Evolutionary conservation across 805 yeast genomes (phyloP).

Genomic region (Candida lessepsii): DNA sequence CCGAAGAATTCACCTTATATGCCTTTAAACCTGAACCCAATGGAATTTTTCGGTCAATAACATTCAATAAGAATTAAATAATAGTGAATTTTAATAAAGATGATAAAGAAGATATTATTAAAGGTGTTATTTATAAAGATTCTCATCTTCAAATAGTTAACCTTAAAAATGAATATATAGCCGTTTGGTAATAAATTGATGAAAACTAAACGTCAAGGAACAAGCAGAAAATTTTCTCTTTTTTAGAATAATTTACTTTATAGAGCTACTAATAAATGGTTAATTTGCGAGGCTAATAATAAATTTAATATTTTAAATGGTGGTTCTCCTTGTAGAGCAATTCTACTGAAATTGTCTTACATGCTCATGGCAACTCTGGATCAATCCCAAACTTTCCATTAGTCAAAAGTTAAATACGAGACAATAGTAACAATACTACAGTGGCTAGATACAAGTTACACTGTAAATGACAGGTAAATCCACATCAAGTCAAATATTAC

Average conservation of each 20-base stretch:
- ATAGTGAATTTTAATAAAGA: conserved; percentile 7
- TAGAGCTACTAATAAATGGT: conserved; percentile 3
- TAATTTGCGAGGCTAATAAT: background rate
- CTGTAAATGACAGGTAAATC: too few species aligned
- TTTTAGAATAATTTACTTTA: conserved; percentile 8
- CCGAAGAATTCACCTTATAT: conserved; percentile 1
- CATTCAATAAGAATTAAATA: background rate
- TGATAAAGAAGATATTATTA: conserved; percentile 3
- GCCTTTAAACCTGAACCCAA: conserved; percentile 5
- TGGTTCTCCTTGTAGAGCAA: background rate
- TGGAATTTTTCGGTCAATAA: background rate
- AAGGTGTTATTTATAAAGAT: conserved; percentile 10
- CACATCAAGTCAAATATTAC: too few species aligned
- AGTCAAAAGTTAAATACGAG: background rate
- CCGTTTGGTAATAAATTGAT: background rate
- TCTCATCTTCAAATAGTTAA: conserved; percentile 3
- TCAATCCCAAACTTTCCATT: conserved; percentile 14
- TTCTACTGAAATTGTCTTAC: conserved; percentile 3
- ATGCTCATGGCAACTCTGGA: conserved; percentile 9
- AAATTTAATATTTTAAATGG: background rate
- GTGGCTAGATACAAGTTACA: too few species aligned
- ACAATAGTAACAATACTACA: background rate
- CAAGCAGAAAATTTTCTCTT: conserved; percentile 3
- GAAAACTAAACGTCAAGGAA: background rate
- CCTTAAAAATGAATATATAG: conserved; percentile 1